These are phyloP conservation scores for Lolium perenne DNA, from an alignment of 176 grass and related monocot genomes.

Conservation along the genomic window DNA sequence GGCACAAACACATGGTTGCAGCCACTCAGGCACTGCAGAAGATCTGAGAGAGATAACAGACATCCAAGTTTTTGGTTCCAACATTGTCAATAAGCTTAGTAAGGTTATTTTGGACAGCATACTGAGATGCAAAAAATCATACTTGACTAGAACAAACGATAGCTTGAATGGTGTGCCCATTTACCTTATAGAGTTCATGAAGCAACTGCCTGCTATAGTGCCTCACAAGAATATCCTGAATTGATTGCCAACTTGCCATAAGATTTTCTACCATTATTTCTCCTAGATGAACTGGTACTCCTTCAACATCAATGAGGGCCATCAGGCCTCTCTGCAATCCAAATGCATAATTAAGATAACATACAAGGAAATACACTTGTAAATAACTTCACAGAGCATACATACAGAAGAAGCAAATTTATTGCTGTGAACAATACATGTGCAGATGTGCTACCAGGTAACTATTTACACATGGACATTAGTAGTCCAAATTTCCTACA, in stretches of 20 bases:
- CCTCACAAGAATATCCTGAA: slow-evolving; percentile 85
- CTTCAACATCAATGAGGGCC: slow-evolving; percentile 98
- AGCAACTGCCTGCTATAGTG: slow-evolving; percentile 95
- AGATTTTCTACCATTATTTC: slow-evolving; percentile 87
- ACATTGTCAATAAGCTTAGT: slow-evolving; percentile 16
- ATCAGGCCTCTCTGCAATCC: slow-evolving; percentile 92
- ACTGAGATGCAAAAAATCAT: slow-evolving; percentile 4
- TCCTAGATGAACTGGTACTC: slow-evolving; percentile 82
- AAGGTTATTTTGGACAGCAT: slow-evolving; percentile 39
- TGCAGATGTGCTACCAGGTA: slow-evolving; percentile 16
- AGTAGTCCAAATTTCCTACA: not conserved
- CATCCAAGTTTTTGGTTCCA: slow-evolving; percentile 14
- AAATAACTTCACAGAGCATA: slow-evolving; percentile 4
- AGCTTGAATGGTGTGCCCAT: slow-evolving; percentile 36
- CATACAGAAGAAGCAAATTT: not conserved
- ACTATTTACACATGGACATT: not conserved
- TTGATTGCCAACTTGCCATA: slow-evolving; percentile 94
- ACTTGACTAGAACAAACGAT: slow-evolving; percentile 31
- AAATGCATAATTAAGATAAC: slow-evolving; percentile 34
- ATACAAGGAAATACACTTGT: slow-evolving; percentile 9
- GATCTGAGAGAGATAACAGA: slow-evolving; percentile 8
- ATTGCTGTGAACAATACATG: slow-evolving; percentile 16
- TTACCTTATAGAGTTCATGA: slow-evolving; percentile 98
- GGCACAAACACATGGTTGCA: not conserved
- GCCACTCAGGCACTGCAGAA: slow-evolving; percentile 27